phyloP scores from a whole-genome alignment of 108 stramenopile species.

The Nitzschia sp. region DNA sequence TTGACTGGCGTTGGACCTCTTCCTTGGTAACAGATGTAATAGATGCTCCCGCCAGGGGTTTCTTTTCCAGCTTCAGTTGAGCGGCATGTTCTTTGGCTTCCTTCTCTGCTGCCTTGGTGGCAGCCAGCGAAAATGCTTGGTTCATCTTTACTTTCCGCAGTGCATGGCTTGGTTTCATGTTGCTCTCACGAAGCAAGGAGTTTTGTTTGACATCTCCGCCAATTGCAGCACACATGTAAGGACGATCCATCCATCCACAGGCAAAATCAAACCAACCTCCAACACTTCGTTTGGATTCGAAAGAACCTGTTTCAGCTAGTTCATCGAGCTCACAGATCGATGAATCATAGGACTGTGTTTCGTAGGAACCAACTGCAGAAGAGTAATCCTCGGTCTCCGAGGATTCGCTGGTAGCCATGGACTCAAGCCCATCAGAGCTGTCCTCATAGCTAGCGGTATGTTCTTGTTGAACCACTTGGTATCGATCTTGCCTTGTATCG shows the following conservation, averaged over 20 bases:
- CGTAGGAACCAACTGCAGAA: conserved; percentile 5
- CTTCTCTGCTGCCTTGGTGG: neutral
- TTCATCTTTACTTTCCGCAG: conserved; percentile 4
- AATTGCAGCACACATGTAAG: conserved; percentile 7
- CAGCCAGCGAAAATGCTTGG: conserved; percentile 3
- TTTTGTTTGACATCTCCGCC: conserved; percentile 10
- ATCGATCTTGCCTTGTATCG: neutral
- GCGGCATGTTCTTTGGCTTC: conserved; percentile 3
- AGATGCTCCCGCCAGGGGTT: neutral
- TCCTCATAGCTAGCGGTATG: neutral
- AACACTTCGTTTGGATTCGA: conserved; percentile 18
- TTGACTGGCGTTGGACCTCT: neutral
- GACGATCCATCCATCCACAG: conserved; percentile 32
- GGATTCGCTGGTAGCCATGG: conserved; percentile 4
- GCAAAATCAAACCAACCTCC: conserved; percentile 28
- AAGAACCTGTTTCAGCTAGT: neutral
- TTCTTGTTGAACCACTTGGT: neutral
- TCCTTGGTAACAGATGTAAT: conserved; percentile 2
- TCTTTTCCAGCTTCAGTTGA: neutral
- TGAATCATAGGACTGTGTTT: conserved; percentile 10
- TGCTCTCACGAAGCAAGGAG: conserved; percentile 34
- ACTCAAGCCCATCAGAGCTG: conserved; percentile 12
- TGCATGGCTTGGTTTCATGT: conserved; percentile 3
- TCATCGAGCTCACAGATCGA: conserved; percentile 13
- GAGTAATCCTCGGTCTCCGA: neutral